Percentiles rank a stretch among this genome's conserved stretches.
These are phyloP conservation scores for Epichloe coenophiala DNA, from an alignment of 2,329 filamentous ascomycete genomes.

Conservation along the genomic window DNA sequence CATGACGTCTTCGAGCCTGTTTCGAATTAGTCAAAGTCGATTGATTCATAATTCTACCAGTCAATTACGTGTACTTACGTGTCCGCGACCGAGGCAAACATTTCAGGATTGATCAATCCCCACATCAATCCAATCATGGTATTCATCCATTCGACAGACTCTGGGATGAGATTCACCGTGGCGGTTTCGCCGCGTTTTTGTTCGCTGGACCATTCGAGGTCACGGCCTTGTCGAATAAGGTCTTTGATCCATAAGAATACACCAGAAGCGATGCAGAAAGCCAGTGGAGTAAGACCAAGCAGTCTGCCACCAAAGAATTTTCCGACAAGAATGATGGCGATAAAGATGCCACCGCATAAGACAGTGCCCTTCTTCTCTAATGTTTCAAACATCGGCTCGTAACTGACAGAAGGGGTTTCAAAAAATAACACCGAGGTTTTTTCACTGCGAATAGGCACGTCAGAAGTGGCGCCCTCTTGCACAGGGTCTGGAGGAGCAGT, in stretches of 20 bases:
- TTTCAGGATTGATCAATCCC: slow-evolving; percentile 88
- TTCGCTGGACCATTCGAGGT: slow-evolving; percentile 80
- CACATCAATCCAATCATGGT: slow-evolving; percentile 72
- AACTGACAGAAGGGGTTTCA: slow-evolving; percentile 79
- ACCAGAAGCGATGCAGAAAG: slow-evolving; percentile 56
- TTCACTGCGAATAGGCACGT: slow-evolving; percentile 90
- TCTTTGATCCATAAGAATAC: slow-evolving; percentile 88
- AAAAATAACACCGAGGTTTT: slow-evolving; percentile 91
- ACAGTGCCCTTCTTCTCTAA: slow-evolving; percentile 63
- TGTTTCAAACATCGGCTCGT: slow-evolving; percentile 71
- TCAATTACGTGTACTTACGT: slow-evolving; percentile 31
- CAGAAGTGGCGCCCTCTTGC: slow-evolving; percentile 68
- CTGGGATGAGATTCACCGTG: slow-evolving; percentile 76
- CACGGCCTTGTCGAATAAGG: slow-evolving; percentile 65
- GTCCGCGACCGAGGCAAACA: slow-evolving; percentile 87
- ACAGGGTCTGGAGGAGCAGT: slow-evolving; percentile 84
- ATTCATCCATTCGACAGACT: slow-evolving; percentile 95
- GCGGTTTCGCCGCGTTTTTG: slow-evolving; percentile 74
- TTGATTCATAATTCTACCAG: too few relatives aligned
- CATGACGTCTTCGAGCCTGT: slow-evolving; percentile 63
- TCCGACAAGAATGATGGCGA: slow-evolving; percentile 63
- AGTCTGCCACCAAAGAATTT: slow-evolving; percentile 67
- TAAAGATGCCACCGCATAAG: slow-evolving; percentile 56
- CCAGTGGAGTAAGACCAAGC: slow-evolving; percentile 63
- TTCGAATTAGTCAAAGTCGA: neutral